Base-by-base conservation (phyloP, 495 filamentous ascomycete genomes). In the Jackrogersella multiformis region DNA sequence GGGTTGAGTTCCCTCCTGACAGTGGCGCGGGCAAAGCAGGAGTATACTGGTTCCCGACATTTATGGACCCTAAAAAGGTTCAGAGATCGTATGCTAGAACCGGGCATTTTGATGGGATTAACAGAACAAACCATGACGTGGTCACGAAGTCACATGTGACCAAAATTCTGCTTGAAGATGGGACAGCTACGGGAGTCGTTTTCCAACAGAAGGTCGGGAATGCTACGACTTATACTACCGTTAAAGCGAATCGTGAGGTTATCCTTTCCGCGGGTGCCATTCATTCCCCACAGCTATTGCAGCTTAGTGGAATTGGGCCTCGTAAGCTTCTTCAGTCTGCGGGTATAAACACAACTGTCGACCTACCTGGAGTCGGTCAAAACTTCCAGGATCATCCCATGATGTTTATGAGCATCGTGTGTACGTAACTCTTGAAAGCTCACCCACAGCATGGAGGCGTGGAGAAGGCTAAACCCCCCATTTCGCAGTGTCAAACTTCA, bases 331-430 rank as follows among this genome's bases (percentile, higher is more conserved):
- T 89, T 1, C 49, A 76, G 15, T 60, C 73, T 15, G 81, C 83
- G 13, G 75, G 77, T 1, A 83, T 89, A 32, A 74, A 74, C 3
- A 76, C 82, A 0, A 64, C 79, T 1, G 74, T 85, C 1, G 81
- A 88, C 55, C 70, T 86, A 0, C 85, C 86, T 0, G 84, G 84
- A 4, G 86, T 88, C 12, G 86, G 86, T 1, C 79, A 83, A 56
- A 87, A 88, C 62, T 82, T 87, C 58, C 86, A 88, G 57, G 86
- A 88, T 51, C 86, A 88, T 49, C 76, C 76, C 1, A 79, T 80
- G 70, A 62, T 73, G 26, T 66, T 80, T 5, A 64, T 64, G 39
- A 72, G 68, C 10, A 54, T 74, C 23, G 54, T 58, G 10, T 75
- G 79, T 79, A 61, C 69, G 78, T 66, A 24, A 7, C 6, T 26